A percentile compares a stretch with the other conserved stretches of the same genome.
Conservation (phyloP, 2,329 filamentous ascomycete genomes). For the Pseudonectria buxi region DNA sequence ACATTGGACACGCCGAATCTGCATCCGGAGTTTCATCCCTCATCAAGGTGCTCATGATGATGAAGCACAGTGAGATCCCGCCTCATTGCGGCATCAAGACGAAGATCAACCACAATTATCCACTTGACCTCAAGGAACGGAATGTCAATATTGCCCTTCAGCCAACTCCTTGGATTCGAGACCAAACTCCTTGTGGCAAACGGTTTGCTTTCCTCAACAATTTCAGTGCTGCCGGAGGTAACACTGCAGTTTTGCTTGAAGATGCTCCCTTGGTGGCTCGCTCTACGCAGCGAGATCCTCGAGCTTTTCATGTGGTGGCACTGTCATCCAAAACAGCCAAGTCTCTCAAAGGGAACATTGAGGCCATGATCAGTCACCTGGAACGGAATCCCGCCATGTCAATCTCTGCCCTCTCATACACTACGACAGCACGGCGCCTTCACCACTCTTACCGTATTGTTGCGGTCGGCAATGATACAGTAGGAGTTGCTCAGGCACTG, state of each 20-base stretch:
- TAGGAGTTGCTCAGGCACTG: conserved; percentile 5
- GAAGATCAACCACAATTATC: conserved; percentile 54
- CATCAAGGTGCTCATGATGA: conserved; percentile 59
- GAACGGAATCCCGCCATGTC: conserved; percentile 42
- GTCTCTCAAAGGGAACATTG: conserved; percentile 52
- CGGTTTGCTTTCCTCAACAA: conserved; percentile 56
- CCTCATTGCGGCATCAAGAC: conserved; percentile 63
- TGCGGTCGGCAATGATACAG: conserved; percentile 27
- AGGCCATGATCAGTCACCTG: conserved; percentile 48
- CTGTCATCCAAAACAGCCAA: conserved; percentile 50
- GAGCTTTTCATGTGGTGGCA: conserved; percentile 51
- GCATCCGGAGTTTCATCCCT: conserved; percentile 57
- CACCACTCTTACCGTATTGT: conserved; percentile 53
- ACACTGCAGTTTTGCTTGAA: conserved; percentile 60
- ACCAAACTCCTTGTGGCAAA: conserved; percentile 33
- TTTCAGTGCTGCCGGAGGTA: conserved; percentile 65
- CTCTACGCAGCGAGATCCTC: conserved; percentile 42
- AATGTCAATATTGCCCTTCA: conserved; percentile 54
- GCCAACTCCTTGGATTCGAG: conserved; percentile 42
- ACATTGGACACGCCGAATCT: conserved; percentile 56
- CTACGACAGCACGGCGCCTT: conserved; percentile 58
- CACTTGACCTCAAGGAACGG: conserved; percentile 48
- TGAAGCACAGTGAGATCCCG: conserved; percentile 55
- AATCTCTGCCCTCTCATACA: conserved; percentile 57
- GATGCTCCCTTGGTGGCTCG: conserved; percentile 46